These are phyloP conservation scores for Candida lessepsii DNA, from an alignment of 805 yeast species.

Conservation along the genomic window DNA sequence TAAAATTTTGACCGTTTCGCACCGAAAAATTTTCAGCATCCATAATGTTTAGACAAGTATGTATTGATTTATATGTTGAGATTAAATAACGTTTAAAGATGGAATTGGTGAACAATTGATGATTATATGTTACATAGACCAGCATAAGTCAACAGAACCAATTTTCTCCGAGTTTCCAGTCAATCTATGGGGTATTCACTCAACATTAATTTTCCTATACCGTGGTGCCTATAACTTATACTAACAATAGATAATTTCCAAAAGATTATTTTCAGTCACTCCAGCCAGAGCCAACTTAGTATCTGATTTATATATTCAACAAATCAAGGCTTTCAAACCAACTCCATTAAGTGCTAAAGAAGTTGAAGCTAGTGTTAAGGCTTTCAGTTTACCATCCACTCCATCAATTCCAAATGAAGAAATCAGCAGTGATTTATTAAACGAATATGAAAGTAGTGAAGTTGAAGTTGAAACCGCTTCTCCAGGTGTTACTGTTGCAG, in stretches of 20 bases:
- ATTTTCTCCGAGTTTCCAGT: no score
- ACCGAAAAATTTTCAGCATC: slow-evolving; percentile 11
- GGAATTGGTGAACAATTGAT: background rate
- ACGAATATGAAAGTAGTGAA: slow-evolving; percentile 63
- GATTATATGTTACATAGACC: background rate
- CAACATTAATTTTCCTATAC: no score
- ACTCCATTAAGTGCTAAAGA: slow-evolving; percentile 69
- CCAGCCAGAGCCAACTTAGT: slow-evolving; percentile 57
- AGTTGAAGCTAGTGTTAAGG: slow-evolving; percentile 74
- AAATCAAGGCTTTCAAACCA: slow-evolving; percentile 87
- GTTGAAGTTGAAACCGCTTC: slow-evolving; percentile 57
- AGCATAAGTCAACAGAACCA: background rate
- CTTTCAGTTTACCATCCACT: slow-evolving; percentile 79
- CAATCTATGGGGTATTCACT: no score
- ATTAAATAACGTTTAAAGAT: background rate
- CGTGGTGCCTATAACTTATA: no score
- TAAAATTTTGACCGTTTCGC: slow-evolving; percentile 10
- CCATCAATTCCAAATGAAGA: slow-evolving; percentile 75
- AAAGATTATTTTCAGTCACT: slow-evolving; percentile 43
- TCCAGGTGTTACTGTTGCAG: slow-evolving; percentile 44
- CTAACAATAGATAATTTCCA: slow-evolving; percentile 20
- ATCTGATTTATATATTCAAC: slow-evolving; percentile 82
- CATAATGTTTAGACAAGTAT: slow-evolving; percentile 19
- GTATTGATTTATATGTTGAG: slow-evolving; percentile 4
- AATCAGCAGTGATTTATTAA: slow-evolving; percentile 64